Percentiles rank a stretch among this genome's conserved stretches.
phyloP scores from a whole-genome alignment of 2,329 filamentous ascomycete species.

The Xylariales sp. region DNA sequence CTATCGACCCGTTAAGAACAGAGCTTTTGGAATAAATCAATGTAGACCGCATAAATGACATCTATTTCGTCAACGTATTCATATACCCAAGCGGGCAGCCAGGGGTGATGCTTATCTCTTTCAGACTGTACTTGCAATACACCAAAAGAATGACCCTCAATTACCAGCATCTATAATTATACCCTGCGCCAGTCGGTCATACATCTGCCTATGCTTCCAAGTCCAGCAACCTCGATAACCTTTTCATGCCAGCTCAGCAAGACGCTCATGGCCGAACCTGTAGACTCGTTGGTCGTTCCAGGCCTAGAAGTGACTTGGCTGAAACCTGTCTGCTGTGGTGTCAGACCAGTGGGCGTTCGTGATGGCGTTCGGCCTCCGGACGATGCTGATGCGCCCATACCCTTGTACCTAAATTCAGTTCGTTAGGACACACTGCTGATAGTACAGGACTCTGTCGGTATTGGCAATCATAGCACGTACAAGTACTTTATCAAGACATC shows the following conservation, averaged over 20 bases:
- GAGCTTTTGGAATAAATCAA: too few species aligned
- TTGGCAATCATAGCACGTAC: conserved; percentile 45
- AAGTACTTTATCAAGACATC: conserved; percentile 98
- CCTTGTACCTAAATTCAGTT: conserved; percentile 66
- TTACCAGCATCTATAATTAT: too few species aligned
- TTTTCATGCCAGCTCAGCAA: conserved; percentile 98
- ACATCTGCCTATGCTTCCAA: conserved; percentile 85
- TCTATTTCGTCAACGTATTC: too few species aligned
- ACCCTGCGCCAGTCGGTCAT: conserved; percentile 97
- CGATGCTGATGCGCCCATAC: conserved; percentile 59
- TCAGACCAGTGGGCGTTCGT: conserved; percentile 45
- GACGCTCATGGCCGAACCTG: conserved; percentile 91
- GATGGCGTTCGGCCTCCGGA: conserved; percentile 30
- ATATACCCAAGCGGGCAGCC: too few species aligned
- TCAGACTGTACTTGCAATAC: too few species aligned
- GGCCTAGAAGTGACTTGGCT: conserved; percentile 66
- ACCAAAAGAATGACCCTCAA: too few species aligned
- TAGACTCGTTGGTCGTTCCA: conserved; percentile 56
- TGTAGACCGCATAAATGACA: too few species aligned
- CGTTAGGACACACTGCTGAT: background rate
- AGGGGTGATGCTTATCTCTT: too few species aligned
- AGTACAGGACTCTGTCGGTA: background rate
- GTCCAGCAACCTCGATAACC: conserved; percentile 86
- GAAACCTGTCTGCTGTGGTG: conserved; percentile 83
- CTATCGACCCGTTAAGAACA: too few species aligned